phyloP scores from a whole-genome alignment of 164 flowering plant species.

The Piper betle region DNA sequence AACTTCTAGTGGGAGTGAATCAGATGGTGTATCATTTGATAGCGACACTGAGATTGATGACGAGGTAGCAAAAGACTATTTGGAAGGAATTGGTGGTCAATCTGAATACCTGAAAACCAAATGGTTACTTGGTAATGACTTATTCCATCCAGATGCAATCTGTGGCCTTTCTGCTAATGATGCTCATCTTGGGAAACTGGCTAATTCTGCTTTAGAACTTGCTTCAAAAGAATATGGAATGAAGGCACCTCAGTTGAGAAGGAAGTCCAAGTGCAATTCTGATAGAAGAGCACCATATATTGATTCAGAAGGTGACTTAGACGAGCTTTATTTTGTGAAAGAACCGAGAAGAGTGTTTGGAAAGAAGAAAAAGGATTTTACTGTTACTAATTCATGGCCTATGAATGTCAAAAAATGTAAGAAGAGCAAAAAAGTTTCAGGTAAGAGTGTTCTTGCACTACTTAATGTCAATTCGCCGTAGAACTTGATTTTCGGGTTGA shows the following conservation, averaged over 20 bases:
- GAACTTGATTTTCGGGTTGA: background rate
- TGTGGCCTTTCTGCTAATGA: constrained; percentile 31
- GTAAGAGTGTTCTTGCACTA: constrained; percentile 19
- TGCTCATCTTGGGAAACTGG: constrained; percentile 37
- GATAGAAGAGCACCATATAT: constrained; percentile 2
- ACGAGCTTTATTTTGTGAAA: constrained; percentile 52
- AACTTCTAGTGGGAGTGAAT: constrained; percentile 24
- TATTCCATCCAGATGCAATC: constrained; percentile 20
- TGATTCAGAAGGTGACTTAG: constrained; percentile 19
- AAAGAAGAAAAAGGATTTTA: constrained; percentile 41
- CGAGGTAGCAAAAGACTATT: constrained; percentile 66
- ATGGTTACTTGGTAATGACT: constrained; percentile 26
- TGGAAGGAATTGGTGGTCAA: constrained; percentile 80
- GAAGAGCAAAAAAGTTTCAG: constrained; percentile 39
- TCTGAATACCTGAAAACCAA: constrained; percentile 30
- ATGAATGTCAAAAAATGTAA: constrained; percentile 38
- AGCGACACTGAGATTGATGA: constrained; percentile 70
- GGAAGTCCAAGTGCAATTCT: constrained; percentile 13
- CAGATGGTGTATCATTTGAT: constrained; percentile 17
- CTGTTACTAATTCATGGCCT: constrained; percentile 61
- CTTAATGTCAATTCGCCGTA: background rate
- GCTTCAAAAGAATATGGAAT: constrained; percentile 66
- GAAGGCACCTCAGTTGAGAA: constrained; percentile 29
- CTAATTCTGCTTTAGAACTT: constrained; percentile 48
- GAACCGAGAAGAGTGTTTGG: constrained; percentile 48